Evolutionary conservation across 2,329 filamentous ascomycete species (phyloP).

Genomic region (Colletotrichum sp.): DNA sequence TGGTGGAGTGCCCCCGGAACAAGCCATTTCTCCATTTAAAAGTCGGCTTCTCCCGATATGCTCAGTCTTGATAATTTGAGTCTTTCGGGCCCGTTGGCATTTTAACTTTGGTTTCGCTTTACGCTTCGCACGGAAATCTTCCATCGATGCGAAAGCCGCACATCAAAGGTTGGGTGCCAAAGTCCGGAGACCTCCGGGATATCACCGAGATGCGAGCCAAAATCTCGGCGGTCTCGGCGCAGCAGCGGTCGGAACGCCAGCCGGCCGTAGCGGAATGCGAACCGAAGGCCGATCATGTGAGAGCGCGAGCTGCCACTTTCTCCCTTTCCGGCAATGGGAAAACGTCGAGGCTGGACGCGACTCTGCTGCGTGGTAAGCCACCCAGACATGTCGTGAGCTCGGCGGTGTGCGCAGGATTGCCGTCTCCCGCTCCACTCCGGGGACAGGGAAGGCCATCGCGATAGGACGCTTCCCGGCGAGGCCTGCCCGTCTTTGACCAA

Average conservation of each 20-base stretch:
- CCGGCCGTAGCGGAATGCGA: background rate
- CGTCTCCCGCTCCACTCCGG: background rate
- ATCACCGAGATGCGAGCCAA: constrained; percentile 13
- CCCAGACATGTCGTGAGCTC: background rate
- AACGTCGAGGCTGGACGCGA: background rate
- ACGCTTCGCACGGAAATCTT: background rate
- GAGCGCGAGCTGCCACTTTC: background rate
- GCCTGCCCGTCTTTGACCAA: background rate
- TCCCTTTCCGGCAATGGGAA: background rate
- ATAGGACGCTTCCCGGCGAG: background rate
- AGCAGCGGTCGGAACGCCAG: background rate
- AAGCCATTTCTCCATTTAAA: background rate
- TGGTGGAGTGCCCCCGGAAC: background rate
- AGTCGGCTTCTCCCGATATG: background rate
- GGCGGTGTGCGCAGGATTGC: background rate
- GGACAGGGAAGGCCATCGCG: background rate
- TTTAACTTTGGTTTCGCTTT: background rate
- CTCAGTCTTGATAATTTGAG: background rate
- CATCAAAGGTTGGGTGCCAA: background rate
- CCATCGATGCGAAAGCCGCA: background rate
- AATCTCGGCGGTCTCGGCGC: constrained; percentile 5
- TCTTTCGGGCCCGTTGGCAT: background rate
- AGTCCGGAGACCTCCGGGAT: constrained; percentile 10
- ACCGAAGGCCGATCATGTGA: constrained; percentile 13
- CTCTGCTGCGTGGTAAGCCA: background rate